Base-by-base conservation (phyloP, 257 asterid species). In the Cinchona pubescens region DNA sequence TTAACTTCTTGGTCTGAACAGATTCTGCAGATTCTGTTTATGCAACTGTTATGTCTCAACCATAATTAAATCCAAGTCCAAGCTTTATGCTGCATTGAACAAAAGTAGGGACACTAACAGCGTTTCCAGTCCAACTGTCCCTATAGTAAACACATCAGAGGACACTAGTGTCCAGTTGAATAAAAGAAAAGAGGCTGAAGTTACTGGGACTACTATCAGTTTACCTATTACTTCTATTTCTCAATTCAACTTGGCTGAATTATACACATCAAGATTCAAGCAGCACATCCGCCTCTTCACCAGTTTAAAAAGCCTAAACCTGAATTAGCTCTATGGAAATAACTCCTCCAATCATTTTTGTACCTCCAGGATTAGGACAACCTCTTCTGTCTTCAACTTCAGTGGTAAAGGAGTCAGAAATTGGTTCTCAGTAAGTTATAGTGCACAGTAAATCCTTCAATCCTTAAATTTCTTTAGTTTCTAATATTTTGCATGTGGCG, bases 1-100 rank as follows among this genome's bases (percentile, higher is more conserved):
- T 72, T 71, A 11, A 53, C 27, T 81, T 71, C 18, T 68, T 73
- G 48, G 27, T 9, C 66, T 76, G 34, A 83, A 69, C 86, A 91
- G 96, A 76, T 25, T 85, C 87, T 37, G 85, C 89, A 86, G 94
- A 69, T 45, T 86, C 88, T 35, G 85, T 79, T 69, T 71, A 83
- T 2, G 65, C 46, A 14, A 76, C 80, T 10, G 78, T 76, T 12
- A 83, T 89, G 80, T 75, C 73, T 35, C 86, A 45, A 45, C 72
- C 78, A 80, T 83, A 62, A 83, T 87, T 62, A 86, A 64, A 79
- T 86, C 94, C 5, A 89, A 87, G 73, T 59, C 38, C 79, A 83
- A 77, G 74, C 78, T 72, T n/a, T 83, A 74, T 65, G 82, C 83
- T 34, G 84, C 81, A 29, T 37, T 85, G 56, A 78, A 78, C 80